These are phyloP conservation scores for Nitzschia sp. DNA, from an alignment of 108 stramenopile genomes.

Conservation along the genomic window DNA sequence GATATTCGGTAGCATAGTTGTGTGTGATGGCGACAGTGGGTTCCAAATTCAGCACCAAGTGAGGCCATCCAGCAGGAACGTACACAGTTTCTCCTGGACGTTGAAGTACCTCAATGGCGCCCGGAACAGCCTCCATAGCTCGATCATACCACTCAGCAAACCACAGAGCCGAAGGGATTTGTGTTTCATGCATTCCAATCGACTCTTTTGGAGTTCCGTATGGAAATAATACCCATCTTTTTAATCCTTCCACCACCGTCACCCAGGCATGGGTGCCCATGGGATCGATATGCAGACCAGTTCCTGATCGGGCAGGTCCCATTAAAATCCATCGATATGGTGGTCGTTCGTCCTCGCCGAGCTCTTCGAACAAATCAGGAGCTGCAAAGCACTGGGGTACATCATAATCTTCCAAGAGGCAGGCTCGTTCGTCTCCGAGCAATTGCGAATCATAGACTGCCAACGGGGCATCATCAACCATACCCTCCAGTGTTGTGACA, in stretches of 20 bases:
- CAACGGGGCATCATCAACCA: slow-evolving; percentile 75
- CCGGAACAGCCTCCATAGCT: not conserved
- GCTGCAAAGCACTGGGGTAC: slow-evolving; percentile 71
- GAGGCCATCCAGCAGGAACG: slow-evolving; percentile 87
- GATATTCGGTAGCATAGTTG: slow-evolving; percentile 82
- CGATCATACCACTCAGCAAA: slow-evolving; percentile 51
- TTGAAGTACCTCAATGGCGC: slow-evolving; percentile 68
- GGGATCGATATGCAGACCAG: slow-evolving; percentile 86
- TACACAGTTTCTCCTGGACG: slow-evolving; percentile 83
- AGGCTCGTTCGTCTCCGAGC: slow-evolving; percentile 45
- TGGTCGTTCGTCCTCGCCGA: slow-evolving; percentile 35
- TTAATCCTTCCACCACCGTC: slow-evolving; percentile 69
- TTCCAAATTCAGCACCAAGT: slow-evolving; percentile 83
- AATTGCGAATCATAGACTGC: slow-evolving; percentile 86
- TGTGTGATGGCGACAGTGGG: slow-evolving; percentile 83
- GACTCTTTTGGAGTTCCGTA: slow-evolving; percentile 47
- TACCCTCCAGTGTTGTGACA: slow-evolving; percentile 50
- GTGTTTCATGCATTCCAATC: slow-evolving; percentile 71
- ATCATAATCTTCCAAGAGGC: slow-evolving; percentile 53
- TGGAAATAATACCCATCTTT: slow-evolving; percentile 86
- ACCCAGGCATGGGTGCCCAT: slow-evolving; percentile 88
- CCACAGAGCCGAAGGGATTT: slow-evolving; percentile 76
- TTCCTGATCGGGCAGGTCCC: slow-evolving; percentile 78
- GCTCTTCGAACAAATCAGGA: slow-evolving; percentile 66
- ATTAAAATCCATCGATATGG: slow-evolving; percentile 88